These are phyloP conservation scores for Neoboletus subvelutipes DNA, from an alignment of 768 basidiomycete genomes.

Conservation along the genomic window DNA sequence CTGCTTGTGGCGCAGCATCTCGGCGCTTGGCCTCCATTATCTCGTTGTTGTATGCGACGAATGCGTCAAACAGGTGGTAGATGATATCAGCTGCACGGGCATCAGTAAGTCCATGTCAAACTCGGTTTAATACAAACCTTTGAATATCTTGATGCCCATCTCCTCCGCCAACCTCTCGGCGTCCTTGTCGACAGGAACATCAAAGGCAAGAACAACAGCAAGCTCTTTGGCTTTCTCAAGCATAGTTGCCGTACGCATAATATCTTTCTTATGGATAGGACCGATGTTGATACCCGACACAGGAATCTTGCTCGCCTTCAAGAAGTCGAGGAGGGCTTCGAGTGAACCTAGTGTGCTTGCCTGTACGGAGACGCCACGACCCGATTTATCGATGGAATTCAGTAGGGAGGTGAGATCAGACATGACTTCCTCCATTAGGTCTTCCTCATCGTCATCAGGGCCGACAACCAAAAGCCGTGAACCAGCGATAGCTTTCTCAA, in stretches of 20 bases:
- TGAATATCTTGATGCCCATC: conserved; percentile 92
- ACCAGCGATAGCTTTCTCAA: conserved; percentile 98
- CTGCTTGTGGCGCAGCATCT: conserved; percentile 91
- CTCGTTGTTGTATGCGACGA: conserved; percentile 90
- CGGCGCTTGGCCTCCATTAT: conserved; percentile 88
- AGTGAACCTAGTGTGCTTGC: conserved; percentile 96
- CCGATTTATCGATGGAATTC: conserved; percentile 90
- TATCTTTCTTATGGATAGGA: conserved; percentile 92
- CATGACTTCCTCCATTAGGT: conserved; percentile 94
- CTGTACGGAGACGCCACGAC: conserved; percentile 96
- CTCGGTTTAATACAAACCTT: conserved; percentile 54
- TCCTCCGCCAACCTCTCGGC: conserved; percentile 91
- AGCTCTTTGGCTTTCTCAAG: conserved; percentile 94
- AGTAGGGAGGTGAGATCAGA: conserved; percentile 86
- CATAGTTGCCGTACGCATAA: conserved; percentile 92
- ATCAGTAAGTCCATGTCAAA: neutral
- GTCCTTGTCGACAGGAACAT: conserved; percentile 92
- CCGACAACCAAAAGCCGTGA: conserved; percentile 90
- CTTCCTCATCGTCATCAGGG: conserved; percentile 96
- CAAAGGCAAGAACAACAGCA: conserved; percentile 94
- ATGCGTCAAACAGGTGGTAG: conserved; percentile 96
- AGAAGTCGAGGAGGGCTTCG: conserved; percentile 94
- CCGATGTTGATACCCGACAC: conserved; percentile 98
- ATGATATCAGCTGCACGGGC: conserved; percentile 84
- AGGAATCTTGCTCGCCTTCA: conserved; percentile 93